Conservation (phyloP, 176 grass and related monocot genomes). For the Oryza longistaminata region DNA sequence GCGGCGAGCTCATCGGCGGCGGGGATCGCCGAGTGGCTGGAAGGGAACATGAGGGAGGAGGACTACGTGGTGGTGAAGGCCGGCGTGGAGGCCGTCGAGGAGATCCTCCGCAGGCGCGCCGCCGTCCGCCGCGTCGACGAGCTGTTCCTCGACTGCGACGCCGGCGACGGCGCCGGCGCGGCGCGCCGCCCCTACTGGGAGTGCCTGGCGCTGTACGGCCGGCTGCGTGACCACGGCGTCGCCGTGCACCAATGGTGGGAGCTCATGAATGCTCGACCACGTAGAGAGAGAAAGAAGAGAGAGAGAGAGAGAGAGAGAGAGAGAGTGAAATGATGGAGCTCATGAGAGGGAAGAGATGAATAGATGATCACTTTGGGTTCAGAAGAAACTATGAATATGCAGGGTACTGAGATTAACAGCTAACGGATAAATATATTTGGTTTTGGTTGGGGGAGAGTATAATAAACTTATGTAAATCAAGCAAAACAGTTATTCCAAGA, state of each 20-base stretch:
- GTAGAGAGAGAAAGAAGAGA: not conserved
- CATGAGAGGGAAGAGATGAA: no score
- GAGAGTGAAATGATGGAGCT: not conserved
- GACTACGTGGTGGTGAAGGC: constrained; percentile 73
- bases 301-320: not conserved
- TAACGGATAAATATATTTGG: no score
- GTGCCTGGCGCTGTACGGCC: constrained; percentile 58
- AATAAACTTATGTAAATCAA: not conserved
- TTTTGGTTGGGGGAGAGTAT: no score
- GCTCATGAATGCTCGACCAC: not conserved
- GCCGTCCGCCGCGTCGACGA: constrained; percentile 50
- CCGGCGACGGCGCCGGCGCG: constrained; percentile 9
- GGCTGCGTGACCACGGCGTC: constrained; percentile 54
- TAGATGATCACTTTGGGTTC: not conserved
- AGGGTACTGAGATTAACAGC: not conserved
- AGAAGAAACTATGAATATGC: not conserved
- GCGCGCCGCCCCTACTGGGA: constrained; percentile 58
- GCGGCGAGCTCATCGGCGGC: not conserved
- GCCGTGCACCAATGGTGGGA: constrained; percentile 73
- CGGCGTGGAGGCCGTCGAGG: constrained; percentile 44
- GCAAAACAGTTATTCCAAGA: not conserved
- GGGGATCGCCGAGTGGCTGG: constrained; percentile 56
- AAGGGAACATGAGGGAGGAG: constrained; percentile 51
- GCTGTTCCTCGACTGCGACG: constrained; percentile 60
- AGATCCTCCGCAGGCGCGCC: constrained; percentile 36